Evolutionary conservation across 2,329 filamentous ascomycete species (phyloP).

Genomic region (Trichoderma hamatum): DNA sequence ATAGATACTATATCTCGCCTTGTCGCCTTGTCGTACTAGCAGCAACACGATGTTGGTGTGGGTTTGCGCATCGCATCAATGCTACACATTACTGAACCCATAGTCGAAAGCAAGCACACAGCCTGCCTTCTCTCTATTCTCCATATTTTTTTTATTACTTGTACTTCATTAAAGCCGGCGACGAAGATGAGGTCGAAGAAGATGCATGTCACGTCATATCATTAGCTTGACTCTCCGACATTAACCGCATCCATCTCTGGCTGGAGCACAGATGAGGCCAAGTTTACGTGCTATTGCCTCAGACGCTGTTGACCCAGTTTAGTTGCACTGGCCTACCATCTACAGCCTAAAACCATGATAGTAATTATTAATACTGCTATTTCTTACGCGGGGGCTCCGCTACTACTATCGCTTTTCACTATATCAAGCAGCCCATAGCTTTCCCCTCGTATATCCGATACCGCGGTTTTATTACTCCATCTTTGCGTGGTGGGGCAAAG

Average conservation of each 20-base stretch:
- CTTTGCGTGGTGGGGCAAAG: conserved; percentile 6
- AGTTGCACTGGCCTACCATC: background rate
- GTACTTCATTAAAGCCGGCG: background rate
- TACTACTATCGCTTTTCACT: too few species aligned
- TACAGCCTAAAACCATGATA: background rate
- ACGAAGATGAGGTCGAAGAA: background rate
- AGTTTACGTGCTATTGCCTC: background rate
- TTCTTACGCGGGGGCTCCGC: background rate
- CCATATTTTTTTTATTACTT: background rate
- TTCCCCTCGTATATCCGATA: conserved; percentile 16
- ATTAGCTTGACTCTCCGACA: background rate
- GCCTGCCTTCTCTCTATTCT: background rate
- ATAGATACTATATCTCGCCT: background rate
- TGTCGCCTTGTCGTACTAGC: background rate
- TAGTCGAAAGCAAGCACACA: background rate
- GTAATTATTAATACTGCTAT: background rate
- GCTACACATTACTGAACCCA: background rate
- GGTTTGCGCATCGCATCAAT: background rate
- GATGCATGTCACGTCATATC: conserved; percentile 12
- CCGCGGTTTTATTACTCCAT: background rate
- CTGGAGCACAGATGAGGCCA: background rate
- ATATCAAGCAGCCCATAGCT: background rate
- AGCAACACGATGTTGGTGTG: background rate
- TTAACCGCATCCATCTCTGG: background rate
- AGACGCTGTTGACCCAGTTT: background rate